phyloP scores from a whole-genome alignment of 2,329 filamentous ascomycete genomes.

The Verticillium longisporum region DNA sequence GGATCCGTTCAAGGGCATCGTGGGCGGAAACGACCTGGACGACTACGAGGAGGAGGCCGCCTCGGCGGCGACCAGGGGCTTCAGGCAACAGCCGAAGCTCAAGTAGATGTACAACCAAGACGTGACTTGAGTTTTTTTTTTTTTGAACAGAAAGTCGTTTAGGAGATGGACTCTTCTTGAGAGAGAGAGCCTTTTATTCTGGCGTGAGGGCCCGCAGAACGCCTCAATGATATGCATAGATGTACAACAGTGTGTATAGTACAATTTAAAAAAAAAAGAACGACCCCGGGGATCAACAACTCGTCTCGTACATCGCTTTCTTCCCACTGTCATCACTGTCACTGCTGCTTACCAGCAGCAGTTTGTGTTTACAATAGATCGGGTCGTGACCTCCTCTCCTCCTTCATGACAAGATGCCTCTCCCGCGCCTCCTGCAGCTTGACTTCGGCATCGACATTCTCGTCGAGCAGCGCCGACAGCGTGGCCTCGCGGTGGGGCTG shows the following conservation, averaged over 20 bases:
- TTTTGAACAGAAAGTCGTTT: too few relatives aligned
- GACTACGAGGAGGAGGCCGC: slow-evolving; percentile 27
- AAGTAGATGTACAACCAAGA: slow-evolving; percentile 13
- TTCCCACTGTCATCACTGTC: too few relatives aligned
- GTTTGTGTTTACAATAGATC: not conserved
- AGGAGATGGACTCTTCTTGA: not conserved
- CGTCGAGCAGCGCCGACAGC: slow-evolving; percentile 33
- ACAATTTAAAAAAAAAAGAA: slow-evolving; percentile 16
- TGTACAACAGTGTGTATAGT: slow-evolving; percentile 27
- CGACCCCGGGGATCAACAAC: not conserved
- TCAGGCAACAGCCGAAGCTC: slow-evolving; percentile 37
- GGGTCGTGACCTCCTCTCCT: slow-evolving; percentile 14
- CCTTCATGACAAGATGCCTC: slow-evolving; percentile 48
- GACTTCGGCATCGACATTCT: slow-evolving; percentile 37
- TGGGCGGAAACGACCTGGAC: slow-evolving; percentile 29
- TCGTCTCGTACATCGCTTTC: slow-evolving; percentile 2
- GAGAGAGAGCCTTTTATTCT: not conserved
- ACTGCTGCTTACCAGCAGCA: slow-evolving; percentile 10
- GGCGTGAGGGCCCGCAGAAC: slow-evolving; percentile 1
- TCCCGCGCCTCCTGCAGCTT: slow-evolving; percentile 41
- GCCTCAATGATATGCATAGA: slow-evolving; percentile 10
- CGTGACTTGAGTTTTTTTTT: too few relatives aligned
- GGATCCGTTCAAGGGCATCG: slow-evolving; percentile 59
- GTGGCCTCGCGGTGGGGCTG: slow-evolving; percentile 41
- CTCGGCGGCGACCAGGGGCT: slow-evolving; percentile 37